These are phyloP conservation scores for Aphanomyces stellatus DNA, from an alignment of 352 stramenopile genomes.

Conservation along the genomic window DNA sequence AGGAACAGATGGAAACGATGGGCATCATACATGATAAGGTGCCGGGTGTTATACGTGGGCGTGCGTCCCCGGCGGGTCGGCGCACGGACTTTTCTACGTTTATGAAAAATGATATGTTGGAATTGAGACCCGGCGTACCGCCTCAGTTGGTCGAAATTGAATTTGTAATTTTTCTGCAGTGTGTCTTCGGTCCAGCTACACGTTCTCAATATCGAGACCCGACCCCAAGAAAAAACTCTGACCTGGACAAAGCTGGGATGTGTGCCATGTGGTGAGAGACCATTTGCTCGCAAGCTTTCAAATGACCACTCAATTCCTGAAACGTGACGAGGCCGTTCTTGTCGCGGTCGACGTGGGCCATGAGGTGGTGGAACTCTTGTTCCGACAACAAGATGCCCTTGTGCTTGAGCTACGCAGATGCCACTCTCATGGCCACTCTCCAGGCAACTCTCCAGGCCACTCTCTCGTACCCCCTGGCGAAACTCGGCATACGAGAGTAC, in stretches of 20 bases:
- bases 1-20: not conserved
- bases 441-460: not conserved
- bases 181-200: conserved; percentile 18
- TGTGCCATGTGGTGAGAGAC: not conserved
- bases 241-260: not conserved
- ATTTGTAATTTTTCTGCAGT: not conserved
- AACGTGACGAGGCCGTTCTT: conserved; percentile 16
- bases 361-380: conserved; percentile 12
- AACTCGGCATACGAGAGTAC: conserved; percentile 18
- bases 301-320: conserved; percentile 9
- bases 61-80: conserved; percentile 12
- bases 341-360: conserved; percentile 4
- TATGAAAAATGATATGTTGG: not conserved
- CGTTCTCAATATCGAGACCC: too few species aligned
- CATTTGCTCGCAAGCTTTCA: conserved; percentile 8
- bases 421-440: not conserved
- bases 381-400: conserved; percentile 14
- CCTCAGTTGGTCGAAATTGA: conserved; percentile 12
- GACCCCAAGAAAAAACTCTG: not conserved
- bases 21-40: not conserved
- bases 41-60: not conserved
- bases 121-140: conserved; percentile 9
- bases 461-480: conserved; percentile 9
- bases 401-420: not conserved
- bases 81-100: not conserved